phyloP scores from a whole-genome alignment of 305 asterid species.

The Ajuga reptans region DNA sequence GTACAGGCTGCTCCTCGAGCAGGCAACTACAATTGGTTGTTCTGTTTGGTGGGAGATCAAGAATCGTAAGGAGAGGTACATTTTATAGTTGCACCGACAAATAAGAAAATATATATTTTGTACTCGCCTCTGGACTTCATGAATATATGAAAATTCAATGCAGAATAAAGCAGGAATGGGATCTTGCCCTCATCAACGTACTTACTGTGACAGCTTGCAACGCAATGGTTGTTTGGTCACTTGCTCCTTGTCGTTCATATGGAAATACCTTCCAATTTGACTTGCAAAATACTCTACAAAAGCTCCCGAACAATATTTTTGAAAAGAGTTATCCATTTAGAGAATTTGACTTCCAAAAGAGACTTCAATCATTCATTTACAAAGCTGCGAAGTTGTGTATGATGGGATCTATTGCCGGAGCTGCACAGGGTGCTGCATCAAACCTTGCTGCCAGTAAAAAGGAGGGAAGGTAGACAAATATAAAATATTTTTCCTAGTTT shows the following conservation, averaged over 20 bases:
- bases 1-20: conserved; percentile 82
- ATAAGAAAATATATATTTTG: neutral
- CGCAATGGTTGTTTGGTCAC: conserved; percentile 84
- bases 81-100: neutral
- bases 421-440: conserved; percentile 84
- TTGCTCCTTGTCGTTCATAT: conserved; percentile 97
- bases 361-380: conserved; percentile 76
- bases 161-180: conserved; percentile 98
- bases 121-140: conserved; percentile 12
- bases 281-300: conserved; percentile 91
- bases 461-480: conserved; percentile 67
- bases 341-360: conserved; percentile 86
- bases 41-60: conserved; percentile 90
- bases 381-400: conserved; percentile 88
- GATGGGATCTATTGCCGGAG: conserved; percentile 92
- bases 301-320: conserved; percentile 92
- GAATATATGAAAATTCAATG: conserved; percentile 17
- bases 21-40: conserved; percentile 83
- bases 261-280: conserved; percentile 92
- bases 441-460: conserved; percentile 71
- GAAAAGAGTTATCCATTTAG: conserved; percentile 84
- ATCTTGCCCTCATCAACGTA: conserved; percentile 91
- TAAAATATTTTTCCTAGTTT: neutral
- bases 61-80: conserved; percentile 88
- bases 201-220: conserved; percentile 90